Evolutionary conservation across 2,329 filamentous ascomycete genomes (phyloP).

Genomic region (Grosmannia serpens): DNA sequence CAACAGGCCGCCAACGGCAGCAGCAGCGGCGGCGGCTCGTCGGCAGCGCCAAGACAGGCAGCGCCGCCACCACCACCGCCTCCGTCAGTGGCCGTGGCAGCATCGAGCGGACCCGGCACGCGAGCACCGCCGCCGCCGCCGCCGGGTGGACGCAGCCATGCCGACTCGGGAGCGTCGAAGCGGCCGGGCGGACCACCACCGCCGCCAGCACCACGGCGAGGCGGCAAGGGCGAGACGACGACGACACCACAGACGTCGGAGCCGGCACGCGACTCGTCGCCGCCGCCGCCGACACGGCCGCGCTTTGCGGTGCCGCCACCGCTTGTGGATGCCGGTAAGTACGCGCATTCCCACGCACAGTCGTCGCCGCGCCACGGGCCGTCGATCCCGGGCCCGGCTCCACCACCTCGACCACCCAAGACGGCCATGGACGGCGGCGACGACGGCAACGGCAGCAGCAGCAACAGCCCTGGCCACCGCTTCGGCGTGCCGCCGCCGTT

Average conservation of each 20-base stretch:
- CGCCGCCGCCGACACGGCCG: conserved; percentile 59
- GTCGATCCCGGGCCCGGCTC: conserved; percentile 48
- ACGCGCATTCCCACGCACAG: conserved; percentile 46
- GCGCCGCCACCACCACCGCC: conserved; percentile 28
- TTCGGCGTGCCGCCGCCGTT: conserved; percentile 78
- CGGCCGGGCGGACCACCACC: conserved; percentile 36
- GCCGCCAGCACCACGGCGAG: conserved; percentile 50
- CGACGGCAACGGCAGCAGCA: conserved; percentile 24
- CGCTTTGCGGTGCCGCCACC: conserved; percentile 80
- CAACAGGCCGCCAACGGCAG: conserved; percentile 32
- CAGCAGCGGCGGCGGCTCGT: conserved; percentile 4
- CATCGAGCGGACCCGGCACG: not conserved
- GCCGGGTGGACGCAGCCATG: conserved; percentile 17
- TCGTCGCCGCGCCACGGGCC: conserved; percentile 29
- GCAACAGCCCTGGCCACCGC: conserved; percentile 28
- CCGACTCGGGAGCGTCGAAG: conserved; percentile 25
- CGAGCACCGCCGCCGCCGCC: conserved; percentile 30
- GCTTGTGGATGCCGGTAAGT: conserved; percentile 81
- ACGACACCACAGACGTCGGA: conserved; percentile 26
- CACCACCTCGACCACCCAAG: conserved; percentile 59
- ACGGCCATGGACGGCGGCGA: conserved; percentile 60
- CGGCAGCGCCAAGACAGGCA: not conserved
- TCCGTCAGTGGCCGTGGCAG: conserved; percentile 5
- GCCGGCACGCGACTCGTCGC: conserved; percentile 60
- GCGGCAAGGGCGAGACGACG: conserved; percentile 36